These are phyloP conservation scores for Pleurotus tuber-regium DNA, from an alignment of 768 basidiomycete species.

Conservation along the genomic window DNA sequence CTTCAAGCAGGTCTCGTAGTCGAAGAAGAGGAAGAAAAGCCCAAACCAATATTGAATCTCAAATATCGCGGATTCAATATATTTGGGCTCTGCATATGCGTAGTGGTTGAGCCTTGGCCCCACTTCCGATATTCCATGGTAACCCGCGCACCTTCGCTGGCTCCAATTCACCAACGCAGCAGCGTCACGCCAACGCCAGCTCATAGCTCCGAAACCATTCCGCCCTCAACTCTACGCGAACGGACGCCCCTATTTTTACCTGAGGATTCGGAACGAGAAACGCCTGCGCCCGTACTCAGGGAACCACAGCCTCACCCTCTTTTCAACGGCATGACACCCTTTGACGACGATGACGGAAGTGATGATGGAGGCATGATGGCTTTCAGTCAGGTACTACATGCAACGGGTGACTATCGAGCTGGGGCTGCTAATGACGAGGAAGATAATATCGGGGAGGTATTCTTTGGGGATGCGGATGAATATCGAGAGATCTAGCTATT, in stretches of 20 bases:
- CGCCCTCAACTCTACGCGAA: constrained; percentile 26
- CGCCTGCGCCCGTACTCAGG: background rate
- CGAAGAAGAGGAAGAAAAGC: constrained; percentile 72
- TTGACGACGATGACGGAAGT: constrained; percentile 27
- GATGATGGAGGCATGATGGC: constrained; percentile 61
- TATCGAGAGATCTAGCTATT: constrained; percentile 49
- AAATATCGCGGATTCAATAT: constrained; percentile 71
- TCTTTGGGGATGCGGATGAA: constrained; percentile 86
- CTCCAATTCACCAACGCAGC: constrained; percentile 15
- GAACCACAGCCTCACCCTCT: constrained; percentile 27
- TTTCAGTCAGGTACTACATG: constrained; percentile 71
- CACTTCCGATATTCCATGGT: constrained; percentile 33
- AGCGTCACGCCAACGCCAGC: constrained; percentile 23
- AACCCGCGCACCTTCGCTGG: constrained; percentile 25
- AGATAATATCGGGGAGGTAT: constrained; percentile 68
- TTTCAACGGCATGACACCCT: constrained; percentile 37
- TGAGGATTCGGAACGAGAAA: constrained; percentile 39
- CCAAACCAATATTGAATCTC: constrained; percentile 65
- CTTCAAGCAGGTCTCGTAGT: constrained; percentile 41
- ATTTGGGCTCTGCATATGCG: constrained; percentile 70
- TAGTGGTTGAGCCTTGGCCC: constrained; percentile 84
- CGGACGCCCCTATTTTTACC: constrained; percentile 75
- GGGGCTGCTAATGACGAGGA: constrained; percentile 71
- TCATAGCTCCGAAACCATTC: constrained; percentile 24
- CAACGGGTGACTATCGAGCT: constrained; percentile 52